Percentiles rank a stretch among this genome's conserved stretches.
Evolutionary conservation across 1,284 basidiomycete genomes (phyloP).

Genomic region (Omphalotus olearius): DNA sequence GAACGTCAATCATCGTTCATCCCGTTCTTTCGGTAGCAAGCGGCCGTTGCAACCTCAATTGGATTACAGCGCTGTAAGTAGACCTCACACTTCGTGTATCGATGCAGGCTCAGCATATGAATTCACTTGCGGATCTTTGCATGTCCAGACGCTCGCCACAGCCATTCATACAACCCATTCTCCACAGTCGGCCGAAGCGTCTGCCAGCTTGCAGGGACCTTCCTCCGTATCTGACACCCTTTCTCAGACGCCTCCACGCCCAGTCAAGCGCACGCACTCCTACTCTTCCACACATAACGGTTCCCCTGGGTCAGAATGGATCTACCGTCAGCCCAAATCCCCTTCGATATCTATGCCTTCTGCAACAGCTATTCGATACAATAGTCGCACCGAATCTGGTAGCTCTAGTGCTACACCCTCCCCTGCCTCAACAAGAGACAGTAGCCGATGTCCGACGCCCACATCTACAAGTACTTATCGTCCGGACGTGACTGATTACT

Average conservation of each 20-base stretch:
- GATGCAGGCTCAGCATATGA: too few species aligned
- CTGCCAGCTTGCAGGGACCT: too few species aligned
- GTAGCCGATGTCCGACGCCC: conserved; percentile 5
- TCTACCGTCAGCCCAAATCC: conserved; percentile 40
- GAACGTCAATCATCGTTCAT: neutral
- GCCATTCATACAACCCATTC: too few species aligned
- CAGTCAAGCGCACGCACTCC: conserved; percentile 8
- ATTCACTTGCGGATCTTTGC: too few species aligned
- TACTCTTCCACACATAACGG: conserved; percentile 20
- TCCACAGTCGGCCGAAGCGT: too few species aligned
- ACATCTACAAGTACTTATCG: conserved; percentile 8
- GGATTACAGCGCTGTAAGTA: neutral
- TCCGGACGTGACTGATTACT: conserved; percentile 5
- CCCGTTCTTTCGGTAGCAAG: conserved; percentile 5
- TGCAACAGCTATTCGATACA: neutral
- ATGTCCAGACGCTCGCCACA: too few species aligned
- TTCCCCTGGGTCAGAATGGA: conserved; percentile 32
- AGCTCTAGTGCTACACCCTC: conserved; percentile 15
- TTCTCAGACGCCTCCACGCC: conserved; percentile 8
- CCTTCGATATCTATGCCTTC: conserved; percentile 22
- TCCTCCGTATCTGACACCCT: too few species aligned
- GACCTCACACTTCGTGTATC: too few species aligned
- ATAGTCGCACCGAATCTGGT: conserved; percentile 17
- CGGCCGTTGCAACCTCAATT: conserved; percentile 5
- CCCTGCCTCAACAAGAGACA: conserved; percentile 12